Percentiles rank a stretch among this genome's conserved stretches.
phyloP scores from a whole-genome alignment of 139 green algal species.

The Tetradesmus obliquus region DNA sequence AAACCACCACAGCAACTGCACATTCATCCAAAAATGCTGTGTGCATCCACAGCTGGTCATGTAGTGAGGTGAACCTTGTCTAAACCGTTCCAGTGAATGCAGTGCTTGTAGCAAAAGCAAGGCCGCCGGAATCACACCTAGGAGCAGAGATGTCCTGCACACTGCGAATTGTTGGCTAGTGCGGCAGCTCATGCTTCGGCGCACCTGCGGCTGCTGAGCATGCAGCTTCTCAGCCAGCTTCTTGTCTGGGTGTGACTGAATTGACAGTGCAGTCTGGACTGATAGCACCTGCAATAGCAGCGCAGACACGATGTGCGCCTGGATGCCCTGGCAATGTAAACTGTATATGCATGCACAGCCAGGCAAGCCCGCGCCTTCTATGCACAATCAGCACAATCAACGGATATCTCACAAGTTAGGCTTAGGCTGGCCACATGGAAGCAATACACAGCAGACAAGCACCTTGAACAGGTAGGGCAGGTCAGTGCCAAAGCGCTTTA shows the following conservation, averaged over 20 bases:
- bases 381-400: background rate
- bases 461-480: slow-evolving; percentile 98
- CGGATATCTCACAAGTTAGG: background rate
- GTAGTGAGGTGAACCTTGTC: background rate
- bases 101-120: no score
- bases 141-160: no score
- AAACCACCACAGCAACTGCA: background rate
- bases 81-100: background rate
- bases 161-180: background rate
- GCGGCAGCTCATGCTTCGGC: background rate
- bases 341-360: background rate
- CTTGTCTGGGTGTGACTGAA: slow-evolving; percentile 99
- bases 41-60: background rate
- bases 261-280: slow-evolving; percentile 95
- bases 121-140: no score
- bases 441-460: no score
- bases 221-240: slow-evolving; percentile 91
- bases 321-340: background rate
- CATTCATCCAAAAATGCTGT: background rate
- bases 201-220: slow-evolving; percentile 80
- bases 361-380: background rate
- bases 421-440: background rate
- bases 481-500: slow-evolving; percentile 73
- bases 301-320: slow-evolving; percentile 70
- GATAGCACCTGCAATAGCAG: slow-evolving; percentile 83